Evolutionary conservation across 306 rosid species (phyloP).

Genomic region (Glycine latifolia): DNA sequence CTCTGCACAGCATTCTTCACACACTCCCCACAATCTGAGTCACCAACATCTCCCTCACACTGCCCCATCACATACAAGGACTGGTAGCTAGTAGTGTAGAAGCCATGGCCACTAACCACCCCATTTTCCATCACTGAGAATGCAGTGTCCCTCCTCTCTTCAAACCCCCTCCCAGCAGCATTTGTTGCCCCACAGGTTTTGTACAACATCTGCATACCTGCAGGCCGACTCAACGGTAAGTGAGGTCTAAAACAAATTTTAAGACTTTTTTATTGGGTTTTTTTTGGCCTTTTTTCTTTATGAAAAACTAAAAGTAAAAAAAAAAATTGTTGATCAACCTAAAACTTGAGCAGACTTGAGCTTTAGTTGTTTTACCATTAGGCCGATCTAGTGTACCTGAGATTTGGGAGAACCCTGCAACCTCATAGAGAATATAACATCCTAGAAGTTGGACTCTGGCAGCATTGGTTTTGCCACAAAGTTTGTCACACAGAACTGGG

Average conservation of each 20-base stretch:
- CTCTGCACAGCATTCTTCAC: slow-evolving; percentile 78
- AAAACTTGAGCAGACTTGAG: no score
- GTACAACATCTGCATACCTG: slow-evolving; percentile 64
- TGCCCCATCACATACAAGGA: slow-evolving; percentile 81
- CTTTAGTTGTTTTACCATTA: no score
- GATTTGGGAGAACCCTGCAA: slow-evolving; percentile 76
- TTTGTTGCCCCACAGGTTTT: slow-evolving; percentile 75
- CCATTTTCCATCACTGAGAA: slow-evolving; percentile 79
- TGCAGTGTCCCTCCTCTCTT: slow-evolving; percentile 83
- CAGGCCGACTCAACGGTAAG: no score
- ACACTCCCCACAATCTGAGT: slow-evolving; percentile 86
- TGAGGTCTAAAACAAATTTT: no score
- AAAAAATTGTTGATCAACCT: no score
- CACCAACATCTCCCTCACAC: slow-evolving; percentile 93
- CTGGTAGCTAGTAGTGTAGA: slow-evolving; percentile 77
- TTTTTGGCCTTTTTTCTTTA: no score
- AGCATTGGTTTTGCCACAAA: slow-evolving; percentile 82
- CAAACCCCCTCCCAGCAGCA: slow-evolving; percentile 79
- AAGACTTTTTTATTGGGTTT: no score
- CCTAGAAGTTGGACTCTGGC: slow-evolving; percentile 86
- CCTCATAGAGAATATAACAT: slow-evolving; percentile 82
- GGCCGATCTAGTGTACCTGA: slow-evolving; percentile 49
- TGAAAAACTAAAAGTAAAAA: no score
- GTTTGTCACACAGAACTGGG: slow-evolving; percentile 64
- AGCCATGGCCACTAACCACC: slow-evolving; percentile 81